Evolutionary conservation across 2,329 filamentous ascomycete species (phyloP), one percentile per base, ranked within the genome.

Genomic region (Byssothecium circinans): DNA sequence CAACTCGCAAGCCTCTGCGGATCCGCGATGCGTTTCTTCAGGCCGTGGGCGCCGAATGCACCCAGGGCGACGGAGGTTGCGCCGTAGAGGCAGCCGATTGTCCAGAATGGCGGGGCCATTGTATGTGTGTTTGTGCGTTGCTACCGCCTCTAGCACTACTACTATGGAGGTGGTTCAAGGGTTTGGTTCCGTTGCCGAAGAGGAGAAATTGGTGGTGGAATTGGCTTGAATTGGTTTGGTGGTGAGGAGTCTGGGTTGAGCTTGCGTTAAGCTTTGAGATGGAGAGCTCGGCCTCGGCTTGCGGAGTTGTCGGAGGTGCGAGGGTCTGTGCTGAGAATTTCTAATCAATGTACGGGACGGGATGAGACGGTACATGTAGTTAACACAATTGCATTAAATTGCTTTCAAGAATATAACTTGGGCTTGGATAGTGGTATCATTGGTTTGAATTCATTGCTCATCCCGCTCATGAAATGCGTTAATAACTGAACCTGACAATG

Each of bases 21-120:
- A 56, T 86, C 83, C 8, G 77, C 62, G 61, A 86, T 81, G 54
- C 74, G 73, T 49, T 78, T 78, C 71, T 85, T 86, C 33, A 87
- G 73, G 10, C 84, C 84, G 63, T 88, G 85, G 11, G 84, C 83
- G 29, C 85, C 85, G 67, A 87, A 88, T 0, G 85, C 85, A 25
- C 84, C 84, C 45, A 86, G 66, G 14, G 74, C 75, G 40, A 87
- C 84, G 61, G 80, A 78, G 4, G 78, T 72, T 8, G 83, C 84
- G 67, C 83, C 84, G 62, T 79, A 84, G 43, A 86, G 65, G 61
- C 81, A 83, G 51, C 82, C 84, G 43, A 85, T 69, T 33, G 79
- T 82, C 80, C 81, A 86, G 73, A 83, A 82, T 34, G 70, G 64
- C 5, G 69, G 61, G 20, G 36, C 20, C 68, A 72, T 73, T 32